Conservation (phyloP, 1,284 basidiomycete genomes). For the Ceratobasidium theobromae region DNA sequence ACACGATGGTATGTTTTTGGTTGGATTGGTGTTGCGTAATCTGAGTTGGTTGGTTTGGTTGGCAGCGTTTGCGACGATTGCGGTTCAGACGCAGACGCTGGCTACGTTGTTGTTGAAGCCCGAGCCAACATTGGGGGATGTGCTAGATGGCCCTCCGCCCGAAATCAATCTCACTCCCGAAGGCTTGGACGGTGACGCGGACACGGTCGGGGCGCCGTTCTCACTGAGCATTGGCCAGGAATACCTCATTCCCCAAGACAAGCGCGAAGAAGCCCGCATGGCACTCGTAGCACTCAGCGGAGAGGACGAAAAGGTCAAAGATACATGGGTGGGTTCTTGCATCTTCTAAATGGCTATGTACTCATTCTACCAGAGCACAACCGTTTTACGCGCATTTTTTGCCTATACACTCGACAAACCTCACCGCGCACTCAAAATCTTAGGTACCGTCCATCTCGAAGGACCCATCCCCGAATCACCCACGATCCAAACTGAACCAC, state of each 20-base stretch:
- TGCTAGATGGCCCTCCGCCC: slow-evolving; percentile 55
- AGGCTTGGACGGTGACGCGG: slow-evolving; percentile 47
- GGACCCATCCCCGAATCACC: slow-evolving; percentile 13
- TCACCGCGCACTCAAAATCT: slow-evolving; percentile 27
- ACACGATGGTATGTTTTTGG: slow-evolving; percentile 41
- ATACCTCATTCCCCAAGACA: slow-evolving; percentile 34
- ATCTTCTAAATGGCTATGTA: not conserved
- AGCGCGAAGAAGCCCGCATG: slow-evolving; percentile 32
- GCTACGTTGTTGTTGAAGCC: slow-evolving; percentile 55
- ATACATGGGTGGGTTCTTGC: slow-evolving; percentile 14
- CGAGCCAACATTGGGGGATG: slow-evolving; percentile 43
- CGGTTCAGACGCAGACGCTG: slow-evolving; percentile 37
- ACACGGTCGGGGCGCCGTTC: slow-evolving; percentile 46
- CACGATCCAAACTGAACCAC: slow-evolving; percentile 2
- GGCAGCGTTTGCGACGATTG: not conserved
- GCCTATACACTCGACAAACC: slow-evolving; percentile 31
- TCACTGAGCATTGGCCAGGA: slow-evolving; percentile 35
- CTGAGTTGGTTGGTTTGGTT: not conserved
- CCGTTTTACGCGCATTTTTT: slow-evolving; percentile 29
- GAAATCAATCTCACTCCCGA: slow-evolving; percentile 50
- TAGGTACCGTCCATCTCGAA: slow-evolving; percentile 27
- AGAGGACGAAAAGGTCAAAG: slow-evolving; percentile 31
- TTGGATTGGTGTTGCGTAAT: not conserved
- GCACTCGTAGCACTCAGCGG: slow-evolving; percentile 39
- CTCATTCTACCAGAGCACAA: slow-evolving; percentile 1